Base-by-base conservation (phyloP, 352 stramenopile species). In the Lagenidium sp. region DNA sequence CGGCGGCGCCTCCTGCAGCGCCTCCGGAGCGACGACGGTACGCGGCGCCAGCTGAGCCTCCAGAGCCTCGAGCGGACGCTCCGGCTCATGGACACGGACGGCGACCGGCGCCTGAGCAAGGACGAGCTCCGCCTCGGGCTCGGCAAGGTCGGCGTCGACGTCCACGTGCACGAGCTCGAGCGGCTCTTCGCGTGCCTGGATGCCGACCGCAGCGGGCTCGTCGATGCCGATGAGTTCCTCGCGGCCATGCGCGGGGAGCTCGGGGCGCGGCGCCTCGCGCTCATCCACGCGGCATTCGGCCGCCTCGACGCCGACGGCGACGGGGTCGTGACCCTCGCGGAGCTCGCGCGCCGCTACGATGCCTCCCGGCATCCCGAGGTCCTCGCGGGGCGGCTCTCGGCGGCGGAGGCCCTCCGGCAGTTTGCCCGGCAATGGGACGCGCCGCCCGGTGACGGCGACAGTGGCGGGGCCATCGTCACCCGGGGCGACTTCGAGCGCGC, bases 151-250 rank as follows among this genome's bases (percentile, higher is more conserved):
- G 72, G 68, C 10, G 60, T 87, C 7, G 61, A 89, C 8, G 46
- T 83, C 47, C 73, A 61, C 34, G 75, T 77, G 36, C 70, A 76
- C 28, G 69, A 85, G 32, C 35, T 85, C 3, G 73, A 85, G 43
- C 68, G 71, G 44, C 41, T 92, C 18, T 90, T 90, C 45, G 58
- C 56, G 13, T 69, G 65, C 44, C 85, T 91, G 35, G 78, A 93
- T 48, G 41, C 51, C 0, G 68, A 90, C 39, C 55, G 61, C 15
- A 66, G 54, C 20, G 80, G 82, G 8, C 73, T 62, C 16, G 73
- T 95, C 36, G 75, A 71, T 53, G 85, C 56, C 39, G 71, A 92
- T 25, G 58, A 84, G 36, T 90, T 95, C 36, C 43, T 95, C 4
- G 39, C 68, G 2, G 63, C 53, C 10, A 63, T 84, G 31, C 60